Conservation (phyloP, 768 basidiomycete species). For the Stropharia rugosoannulata region DNA sequence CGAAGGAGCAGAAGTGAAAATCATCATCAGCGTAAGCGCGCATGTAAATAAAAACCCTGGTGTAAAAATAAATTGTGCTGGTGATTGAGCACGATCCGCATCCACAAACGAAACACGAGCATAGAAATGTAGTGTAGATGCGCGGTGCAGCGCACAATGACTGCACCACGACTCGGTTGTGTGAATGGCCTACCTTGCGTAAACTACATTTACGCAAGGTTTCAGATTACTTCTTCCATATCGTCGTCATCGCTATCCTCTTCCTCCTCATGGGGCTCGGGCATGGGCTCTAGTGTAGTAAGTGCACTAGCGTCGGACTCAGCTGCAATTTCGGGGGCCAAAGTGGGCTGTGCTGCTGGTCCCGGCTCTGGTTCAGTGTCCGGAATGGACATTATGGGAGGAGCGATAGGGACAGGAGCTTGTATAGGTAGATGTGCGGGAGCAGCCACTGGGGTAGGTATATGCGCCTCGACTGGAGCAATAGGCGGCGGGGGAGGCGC, state of each 20-base stretch:
- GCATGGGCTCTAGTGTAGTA: conserved; percentile 1
- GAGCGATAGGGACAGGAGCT: neutral
- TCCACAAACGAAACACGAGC: too few relatives aligned
- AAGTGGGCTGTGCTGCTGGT: neutral
- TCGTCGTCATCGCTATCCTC: conserved; percentile 39
- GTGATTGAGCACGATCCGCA: too few relatives aligned
- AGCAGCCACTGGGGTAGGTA: neutral
- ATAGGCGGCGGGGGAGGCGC: neutral
- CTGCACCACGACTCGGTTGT: neutral
- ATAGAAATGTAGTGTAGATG: too few relatives aligned
- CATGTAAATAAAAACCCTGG: too few relatives aligned
- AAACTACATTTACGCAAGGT: neutral
- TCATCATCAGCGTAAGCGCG: too few relatives aligned
- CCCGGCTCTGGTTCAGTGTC: neutral
- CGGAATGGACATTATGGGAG: conserved; percentile 3
- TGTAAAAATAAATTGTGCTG: too few relatives aligned
- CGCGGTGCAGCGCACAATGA: too few relatives aligned
- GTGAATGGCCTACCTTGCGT: neutral
- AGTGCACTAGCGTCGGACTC: neutral
- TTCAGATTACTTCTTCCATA: conserved; percentile 44
- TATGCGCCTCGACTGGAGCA: too few relatives aligned
- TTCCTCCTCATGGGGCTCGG: conserved; percentile 14
- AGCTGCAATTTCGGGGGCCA: too few relatives aligned
- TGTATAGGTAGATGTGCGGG: conserved; percentile 4
- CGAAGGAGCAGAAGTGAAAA: too few relatives aligned